A percentile compares a stretch with the other conserved stretches of the same genome.
phyloP scores from a whole-genome alignment of 805 yeast species.

The Yarrowia sp. region DNA sequence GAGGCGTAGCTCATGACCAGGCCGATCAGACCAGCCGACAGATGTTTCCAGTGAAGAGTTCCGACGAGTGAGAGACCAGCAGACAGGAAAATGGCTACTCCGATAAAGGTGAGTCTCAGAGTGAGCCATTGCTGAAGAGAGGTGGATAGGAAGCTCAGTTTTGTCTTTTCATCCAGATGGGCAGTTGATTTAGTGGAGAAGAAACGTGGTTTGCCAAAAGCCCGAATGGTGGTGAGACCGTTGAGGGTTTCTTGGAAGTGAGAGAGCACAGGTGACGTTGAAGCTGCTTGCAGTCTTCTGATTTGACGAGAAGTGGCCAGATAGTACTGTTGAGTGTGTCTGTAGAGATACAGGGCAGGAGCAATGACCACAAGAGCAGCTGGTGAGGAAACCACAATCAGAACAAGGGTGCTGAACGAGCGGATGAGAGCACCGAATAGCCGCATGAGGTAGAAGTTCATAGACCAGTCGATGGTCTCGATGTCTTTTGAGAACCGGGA shows the following conservation, averaged over 20 bases:
- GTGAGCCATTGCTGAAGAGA: constrained; percentile 93
- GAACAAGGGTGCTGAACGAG: constrained; percentile 57
- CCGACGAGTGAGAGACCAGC: constrained; percentile 78
- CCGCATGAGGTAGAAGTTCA: constrained; percentile 52
- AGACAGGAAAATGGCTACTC: constrained; percentile 77
- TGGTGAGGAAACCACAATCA: constrained; percentile 62
- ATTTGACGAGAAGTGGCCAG: constrained; percentile 84
- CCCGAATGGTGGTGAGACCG: constrained; percentile 93
- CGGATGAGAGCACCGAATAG: background rate
- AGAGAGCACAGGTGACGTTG: constrained; percentile 93
- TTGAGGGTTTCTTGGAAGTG: constrained; percentile 92
- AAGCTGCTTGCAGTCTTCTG: constrained; percentile 83
- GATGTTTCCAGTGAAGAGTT: constrained; percentile 57
- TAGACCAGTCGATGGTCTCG: constrained; percentile 87
- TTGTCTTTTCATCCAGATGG: constrained; percentile 80
- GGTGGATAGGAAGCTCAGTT: constrained; percentile 93
- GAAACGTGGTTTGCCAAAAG: constrained; percentile 87
- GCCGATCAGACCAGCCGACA: constrained; percentile 95
- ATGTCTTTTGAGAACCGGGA: constrained; percentile 91
- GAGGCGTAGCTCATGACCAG: constrained; percentile 79
- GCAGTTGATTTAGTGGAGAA: constrained; percentile 79
- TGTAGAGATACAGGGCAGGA: constrained; percentile 65
- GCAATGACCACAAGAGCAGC: constrained; percentile 81
- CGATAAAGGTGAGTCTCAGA: constrained; percentile 79
- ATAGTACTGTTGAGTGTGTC: constrained; percentile 74